Conservation (phyloP, 1,139 yeast genomes). For the Pichia sp. region DNA sequence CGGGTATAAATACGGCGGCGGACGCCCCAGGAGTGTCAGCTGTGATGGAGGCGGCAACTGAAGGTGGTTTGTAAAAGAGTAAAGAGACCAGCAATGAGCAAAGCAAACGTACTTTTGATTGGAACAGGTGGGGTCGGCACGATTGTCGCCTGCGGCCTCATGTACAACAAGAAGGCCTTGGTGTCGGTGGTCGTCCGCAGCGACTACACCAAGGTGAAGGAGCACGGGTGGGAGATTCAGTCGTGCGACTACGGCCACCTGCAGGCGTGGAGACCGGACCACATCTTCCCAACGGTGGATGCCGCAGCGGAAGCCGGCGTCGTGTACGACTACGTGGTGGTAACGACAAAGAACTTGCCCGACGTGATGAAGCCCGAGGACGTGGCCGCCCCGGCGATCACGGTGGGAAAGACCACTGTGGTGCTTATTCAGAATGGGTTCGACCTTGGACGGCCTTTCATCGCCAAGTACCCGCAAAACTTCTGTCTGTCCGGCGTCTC, state of each 20-base stretch:
- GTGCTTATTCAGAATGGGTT: slow-evolving; percentile 56
- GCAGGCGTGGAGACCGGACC: slow-evolving; percentile 47
- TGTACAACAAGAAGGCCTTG: slow-evolving; percentile 37
- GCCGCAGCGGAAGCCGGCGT: slow-evolving; percentile 35
- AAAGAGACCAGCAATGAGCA: slow-evolving; percentile 3
- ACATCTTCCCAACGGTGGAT: slow-evolving; percentile 39
- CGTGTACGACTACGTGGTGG: slow-evolving; percentile 45
- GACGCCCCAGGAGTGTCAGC: not conserved
- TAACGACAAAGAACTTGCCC: slow-evolving; percentile 24
- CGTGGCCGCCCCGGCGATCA: slow-evolving; percentile 44
- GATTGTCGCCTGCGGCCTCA: slow-evolving; percentile 49
- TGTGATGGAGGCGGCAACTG: not conserved
- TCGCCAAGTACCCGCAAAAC: slow-evolving; percentile 43
- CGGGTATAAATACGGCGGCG: not conserved
- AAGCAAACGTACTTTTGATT: slow-evolving; percentile 35
- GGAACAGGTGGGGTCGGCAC: slow-evolving; percentile 62
- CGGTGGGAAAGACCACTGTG: slow-evolving; percentile 34
- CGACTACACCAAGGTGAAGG: slow-evolving; percentile 43
- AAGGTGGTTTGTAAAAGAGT: not conserved
- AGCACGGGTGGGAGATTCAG: slow-evolving; percentile 44
- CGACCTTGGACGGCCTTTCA: slow-evolving; percentile 48
- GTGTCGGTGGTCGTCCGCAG: slow-evolving; percentile 52
- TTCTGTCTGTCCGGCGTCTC: slow-evolving; percentile 50
- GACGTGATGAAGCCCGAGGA: slow-evolving; percentile 42
- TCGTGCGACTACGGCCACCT: slow-evolving; percentile 50